Base-by-base conservation (phyloP, 345 rosid genomes). In the Orychophragmus violaceus region DNA sequence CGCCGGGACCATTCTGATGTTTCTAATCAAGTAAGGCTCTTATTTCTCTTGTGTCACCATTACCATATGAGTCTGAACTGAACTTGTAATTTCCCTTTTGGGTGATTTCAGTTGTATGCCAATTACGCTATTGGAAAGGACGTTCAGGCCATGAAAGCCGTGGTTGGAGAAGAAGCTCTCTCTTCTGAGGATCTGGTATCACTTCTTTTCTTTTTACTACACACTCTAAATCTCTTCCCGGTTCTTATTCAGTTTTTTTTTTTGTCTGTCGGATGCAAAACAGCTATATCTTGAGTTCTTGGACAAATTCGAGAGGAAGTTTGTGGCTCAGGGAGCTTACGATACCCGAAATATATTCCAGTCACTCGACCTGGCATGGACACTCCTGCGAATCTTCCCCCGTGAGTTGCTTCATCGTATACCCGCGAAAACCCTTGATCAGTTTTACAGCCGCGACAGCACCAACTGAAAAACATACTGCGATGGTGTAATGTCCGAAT, bases 81-180 rank as follows among this genome's bases (percentile, higher is more conserved):
- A 56, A 32, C 45, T 6, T 14, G 62, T 9, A 17, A n/a, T 55
- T 33, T 32, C 13, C 27, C 16, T 44, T 35, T 42, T 59, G 2
- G 60, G 74, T 32, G 8, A 37, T 48, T 67, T 54, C 87, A 91
- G 98, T 75, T 92, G 49, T 92, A 92, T 76, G 98, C 98, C 62
- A 93, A 93, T 72, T 87, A 93, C 66, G 97, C 97, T 21, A 93
- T 90, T 64, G 98, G 98, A 54, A 90, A 93, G 77, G 98, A 93
- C 72, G 97, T 92, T 9, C 96, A 92, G 78, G 98, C 98, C 46
- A 93, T 93, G 98, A 87, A 93, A 79, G 97, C 97, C 55, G 98
- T 93, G 77, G 98, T 93, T 13, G 98, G 98, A 86, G 98, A 89
- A n/a, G n/a, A n/a, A n/a, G n/a, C 98, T 18, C 96, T 92, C 63